Base-by-base conservation (phyloP, 176 grass and related monocot genomes). In the Tillandsia fasciculata region DNA sequence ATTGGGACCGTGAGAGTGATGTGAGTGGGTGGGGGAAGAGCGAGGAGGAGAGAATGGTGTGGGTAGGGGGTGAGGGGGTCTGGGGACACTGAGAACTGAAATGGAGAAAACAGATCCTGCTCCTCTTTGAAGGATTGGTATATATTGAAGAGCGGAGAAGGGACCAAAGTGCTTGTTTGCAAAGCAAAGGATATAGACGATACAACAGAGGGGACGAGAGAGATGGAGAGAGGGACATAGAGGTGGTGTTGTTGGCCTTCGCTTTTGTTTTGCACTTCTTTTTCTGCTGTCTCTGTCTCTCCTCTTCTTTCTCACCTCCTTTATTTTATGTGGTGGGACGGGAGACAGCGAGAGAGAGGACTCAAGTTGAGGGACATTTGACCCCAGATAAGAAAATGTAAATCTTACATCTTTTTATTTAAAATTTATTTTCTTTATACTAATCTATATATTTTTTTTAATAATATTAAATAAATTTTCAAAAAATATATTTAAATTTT, bases 101-200 rank as follows among this genome's bases (percentile, higher is more conserved):
- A 12, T 11, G 7, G 48, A 42, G 3, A 17, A 69, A 47, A 29
- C 42, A 66, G 74, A 54, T 81, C 56, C 51, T 77, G 70, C 59
- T 67, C 49, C 51, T 10, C 57, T 26, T 26, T 61, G 11, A 27
- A 64, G 64, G 82, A 4, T 49, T 2, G 47, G 2, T 50, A 64
- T 64, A 1, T 53, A 26, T 48, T 50, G 11, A 47, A 56, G 50
- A 50, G 26, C 53, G 71, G 52, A 78, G 63, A 9, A 33, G 64
- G 51, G 56, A 33, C 27, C 42, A 72, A 50, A 58, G 75, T 72
- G 78, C 80, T 90, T 85, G 78, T 53, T 79, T 73, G 75, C 64
- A 95, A 90, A 90, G 91, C 83, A 83, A 86, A 74, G 78, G 69
- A 80, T 83, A 78, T 53, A 20, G 29, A 57, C 67, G 24, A 27